Evolutionary conservation across 169 alveolate species (phyloP).

Genomic region (Pseudocohnilembus persalinus): DNA sequence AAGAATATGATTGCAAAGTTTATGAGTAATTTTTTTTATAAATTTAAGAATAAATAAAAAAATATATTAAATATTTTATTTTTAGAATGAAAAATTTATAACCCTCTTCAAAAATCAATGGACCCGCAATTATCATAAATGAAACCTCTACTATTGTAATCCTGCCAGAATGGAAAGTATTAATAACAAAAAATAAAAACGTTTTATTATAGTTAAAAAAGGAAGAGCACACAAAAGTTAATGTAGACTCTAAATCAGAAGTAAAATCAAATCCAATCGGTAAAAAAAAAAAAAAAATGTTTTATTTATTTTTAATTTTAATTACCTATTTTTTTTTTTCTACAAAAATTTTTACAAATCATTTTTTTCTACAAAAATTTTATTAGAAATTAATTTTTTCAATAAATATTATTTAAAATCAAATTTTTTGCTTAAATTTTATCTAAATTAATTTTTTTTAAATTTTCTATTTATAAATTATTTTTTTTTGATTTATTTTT

Average conservation of each 20-base stretch:
- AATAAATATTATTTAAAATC: no score
- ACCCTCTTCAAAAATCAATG: conserved; percentile 44
- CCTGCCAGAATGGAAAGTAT: conserved; percentile 41
- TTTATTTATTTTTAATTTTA: no score
- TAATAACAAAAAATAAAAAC: conserved; percentile 5
- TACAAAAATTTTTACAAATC: no score
- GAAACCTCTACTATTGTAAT: conserved; percentile 61
- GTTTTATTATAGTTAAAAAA: conserved; percentile 7
- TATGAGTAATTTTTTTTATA: not conserved
- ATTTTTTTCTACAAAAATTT: no score
- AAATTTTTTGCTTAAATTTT: no score
- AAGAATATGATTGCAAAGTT: conserved; percentile 49
- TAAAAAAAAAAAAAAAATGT: no score
- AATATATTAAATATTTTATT: no score
- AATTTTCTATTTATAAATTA: no score
- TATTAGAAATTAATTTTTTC: no score
- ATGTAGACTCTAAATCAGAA: not conserved
- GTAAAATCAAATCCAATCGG: conserved; percentile 35
- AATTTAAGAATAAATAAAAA: no score
- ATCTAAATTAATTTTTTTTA: no score
- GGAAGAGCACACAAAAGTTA: not conserved
- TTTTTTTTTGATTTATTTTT: not conserved
- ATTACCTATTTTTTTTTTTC: no score
- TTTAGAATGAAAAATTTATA: conserved; percentile 33
- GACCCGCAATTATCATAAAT: conserved; percentile 73